Base-by-base conservation (phyloP, 208 protist species). In the Leishmania martiniquensis region DNA sequence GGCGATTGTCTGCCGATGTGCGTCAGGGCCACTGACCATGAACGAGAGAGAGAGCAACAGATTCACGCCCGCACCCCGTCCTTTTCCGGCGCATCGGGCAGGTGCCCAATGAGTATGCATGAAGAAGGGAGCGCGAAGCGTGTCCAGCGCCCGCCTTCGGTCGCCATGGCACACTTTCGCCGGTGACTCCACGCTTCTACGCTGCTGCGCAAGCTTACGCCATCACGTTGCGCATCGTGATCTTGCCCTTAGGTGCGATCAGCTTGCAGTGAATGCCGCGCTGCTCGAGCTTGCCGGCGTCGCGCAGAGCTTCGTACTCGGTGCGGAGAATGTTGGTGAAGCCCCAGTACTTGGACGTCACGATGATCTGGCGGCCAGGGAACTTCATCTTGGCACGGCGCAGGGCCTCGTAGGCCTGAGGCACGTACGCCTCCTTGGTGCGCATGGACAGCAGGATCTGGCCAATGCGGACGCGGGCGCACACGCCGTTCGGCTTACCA, bases 371-470 rank as follows among this genome's bases (percentile, higher is more conserved):
- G 57, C 89, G 87, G 42, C 85, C 72, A 45, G 80, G 80, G 75
- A 88, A 93, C 85, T 94, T 94, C 88, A 94, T 93, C 89, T 93
- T 93, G 84, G 91, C 91, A 76, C 91, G 89, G 81, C 91, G 91
- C 79, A 92, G 90, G 73, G 91, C 87, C 89, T 95, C 91, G 77
- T 77, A 72, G 76, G 90, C 89, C 84, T 92, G 85, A 54, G 84
- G 82, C 63, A 92, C 71, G 87, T 85, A 92, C 66, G 83, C 74
- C 65, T 95, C 91, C 80, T 97, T 96, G 67, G 93, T 95, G 82
- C 99, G 97, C 82, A 99, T 91, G 52, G 98, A 99, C 68, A 99
- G 87, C 42, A 99, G 89, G 82, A 98, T 93, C 91, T 99, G 98
- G 60, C 96, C 96, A 84, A 99, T 99, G 76, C 96, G 87, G 59